Evolutionary conservation across 805 yeast genomes (phyloP).

Genomic region (Ogataea ramenticola): DNA sequence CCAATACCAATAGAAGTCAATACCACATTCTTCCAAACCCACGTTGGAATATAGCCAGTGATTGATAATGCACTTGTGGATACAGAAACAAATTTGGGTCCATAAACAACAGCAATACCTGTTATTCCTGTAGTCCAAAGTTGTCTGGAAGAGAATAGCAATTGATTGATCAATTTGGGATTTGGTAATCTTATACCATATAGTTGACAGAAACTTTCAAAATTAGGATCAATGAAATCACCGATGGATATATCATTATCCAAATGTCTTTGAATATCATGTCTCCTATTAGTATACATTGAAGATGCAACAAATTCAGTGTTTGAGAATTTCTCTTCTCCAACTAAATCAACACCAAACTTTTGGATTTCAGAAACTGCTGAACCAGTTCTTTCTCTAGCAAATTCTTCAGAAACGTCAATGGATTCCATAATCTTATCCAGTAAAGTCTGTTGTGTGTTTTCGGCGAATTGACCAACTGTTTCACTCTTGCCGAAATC

Average conservation of each 20-base stretch:
- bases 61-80: conserved; percentile 24
- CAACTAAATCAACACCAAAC: conserved; percentile 59
- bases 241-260: conserved; percentile 50
- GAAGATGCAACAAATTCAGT: conserved; percentile 60
- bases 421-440: conserved; percentile 61
- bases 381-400: conserved; percentile 50
- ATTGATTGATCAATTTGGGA: not conserved
- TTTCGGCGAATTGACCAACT: conserved; percentile 60
- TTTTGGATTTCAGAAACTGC: conserved; percentile 57
- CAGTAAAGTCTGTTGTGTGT: conserved; percentile 63
- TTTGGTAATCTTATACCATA: conserved; percentile 24
- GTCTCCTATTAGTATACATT: conserved; percentile 77
- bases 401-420: conserved; percentile 55
- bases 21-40: conserved; percentile 18
- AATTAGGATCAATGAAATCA: conserved; percentile 79
- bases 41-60: conserved; percentile 19
- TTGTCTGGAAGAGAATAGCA: conserved; percentile 13
- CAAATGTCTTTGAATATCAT: conserved; percentile 50
- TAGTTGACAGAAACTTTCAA: conserved; percentile 45
- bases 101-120: conserved; percentile 19
- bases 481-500: conserved; percentile 56
- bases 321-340: conserved; percentile 52
- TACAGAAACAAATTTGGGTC: conserved; percentile 21
- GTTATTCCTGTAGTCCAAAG: conserved; percentile 22
- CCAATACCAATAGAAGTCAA: conserved; percentile 24